phyloP scores from a whole-genome alignment of 129 eudicot genomes.

The Pittosporum tobira region DNA sequence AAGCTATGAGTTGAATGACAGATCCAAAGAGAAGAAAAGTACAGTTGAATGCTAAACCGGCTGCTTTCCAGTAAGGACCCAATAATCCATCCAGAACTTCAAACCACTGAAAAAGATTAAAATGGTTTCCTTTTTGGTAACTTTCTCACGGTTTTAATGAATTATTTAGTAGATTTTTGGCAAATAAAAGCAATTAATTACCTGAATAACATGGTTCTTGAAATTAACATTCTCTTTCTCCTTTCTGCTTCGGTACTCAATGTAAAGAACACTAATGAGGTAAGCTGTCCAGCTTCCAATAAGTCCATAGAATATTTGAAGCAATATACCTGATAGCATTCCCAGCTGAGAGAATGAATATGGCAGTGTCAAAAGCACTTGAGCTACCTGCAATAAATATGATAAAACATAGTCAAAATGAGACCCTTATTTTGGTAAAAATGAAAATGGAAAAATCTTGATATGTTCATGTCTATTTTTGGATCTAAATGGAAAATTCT shows the following conservation, averaged over 20 bases:
- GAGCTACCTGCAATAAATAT: constrained; percentile 68
- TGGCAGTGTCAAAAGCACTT: constrained; percentile 82
- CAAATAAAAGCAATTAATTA: neutral
- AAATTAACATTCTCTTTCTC: constrained; percentile 89
- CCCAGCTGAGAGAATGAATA: constrained; percentile 92
- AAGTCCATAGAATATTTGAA: constrained; percentile 79
- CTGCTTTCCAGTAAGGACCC: constrained; percentile 95
- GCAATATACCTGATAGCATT: constrained; percentile 67
- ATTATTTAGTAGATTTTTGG: neutral
- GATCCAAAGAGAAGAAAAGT: constrained; percentile 98
- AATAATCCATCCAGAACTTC: constrained; percentile 92
- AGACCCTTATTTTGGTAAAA: neutral
- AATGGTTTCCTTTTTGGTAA: neutral
- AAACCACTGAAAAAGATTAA: constrained; percentile 56
- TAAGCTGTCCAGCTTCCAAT: constrained; percentile 98
- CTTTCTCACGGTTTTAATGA: neutral
- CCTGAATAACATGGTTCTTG: constrained; percentile 99
- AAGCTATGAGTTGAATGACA: constrained; percentile 93
- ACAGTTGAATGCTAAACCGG: constrained; percentile 85
- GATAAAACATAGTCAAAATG: neutral
- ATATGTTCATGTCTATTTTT: too few relatives aligned
- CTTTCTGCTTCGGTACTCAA: constrained; percentile 75
- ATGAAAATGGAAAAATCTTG: neutral
- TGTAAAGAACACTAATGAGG: constrained; percentile 83
- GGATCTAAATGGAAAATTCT: neutral